Conservation (phyloP, 75 land plant species). For the Selaginella tamariscina region DNA sequence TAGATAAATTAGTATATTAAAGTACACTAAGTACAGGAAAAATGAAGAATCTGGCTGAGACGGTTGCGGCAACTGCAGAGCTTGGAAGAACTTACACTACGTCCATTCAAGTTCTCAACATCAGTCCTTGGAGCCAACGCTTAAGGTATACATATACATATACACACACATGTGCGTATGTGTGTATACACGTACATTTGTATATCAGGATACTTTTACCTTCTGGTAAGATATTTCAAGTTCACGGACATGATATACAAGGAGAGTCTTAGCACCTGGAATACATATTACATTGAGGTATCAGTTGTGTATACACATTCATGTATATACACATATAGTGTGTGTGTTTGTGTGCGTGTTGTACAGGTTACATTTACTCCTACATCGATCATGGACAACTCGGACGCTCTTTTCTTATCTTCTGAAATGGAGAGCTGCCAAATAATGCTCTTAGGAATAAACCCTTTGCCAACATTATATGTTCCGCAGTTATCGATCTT, state of each 20-base stretch:
- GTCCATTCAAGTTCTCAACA: neutral
- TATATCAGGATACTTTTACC: neutral
- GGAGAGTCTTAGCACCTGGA: conserved; percentile 9
- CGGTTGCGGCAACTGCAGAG: conserved; percentile 2
- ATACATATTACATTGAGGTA: neutral
- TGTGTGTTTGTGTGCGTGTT: too few species aligned
- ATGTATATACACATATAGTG: too few species aligned
- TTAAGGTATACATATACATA: neutral
- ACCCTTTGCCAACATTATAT: neutral
- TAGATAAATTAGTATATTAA: neutral
- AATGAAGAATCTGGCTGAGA: neutral
- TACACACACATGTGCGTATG: neutral
- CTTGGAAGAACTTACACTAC: neutral
- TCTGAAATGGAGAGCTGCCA: conserved; percentile 3
- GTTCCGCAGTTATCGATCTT: neutral
- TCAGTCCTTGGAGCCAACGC: conserved; percentile 10
- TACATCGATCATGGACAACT: neutral
- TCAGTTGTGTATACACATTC: too few species aligned
- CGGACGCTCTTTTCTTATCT: neutral
- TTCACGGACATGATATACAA: neutral
- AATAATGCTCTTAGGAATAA: neutral
- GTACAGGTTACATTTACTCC: neutral
- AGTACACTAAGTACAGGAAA: neutral
- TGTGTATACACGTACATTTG: too few species aligned
- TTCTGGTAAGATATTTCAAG: neutral